phyloP scores from a whole-genome alignment of 495 filamentous ascomycete genomes.

The Hypoxylon fragiforme region DNA sequence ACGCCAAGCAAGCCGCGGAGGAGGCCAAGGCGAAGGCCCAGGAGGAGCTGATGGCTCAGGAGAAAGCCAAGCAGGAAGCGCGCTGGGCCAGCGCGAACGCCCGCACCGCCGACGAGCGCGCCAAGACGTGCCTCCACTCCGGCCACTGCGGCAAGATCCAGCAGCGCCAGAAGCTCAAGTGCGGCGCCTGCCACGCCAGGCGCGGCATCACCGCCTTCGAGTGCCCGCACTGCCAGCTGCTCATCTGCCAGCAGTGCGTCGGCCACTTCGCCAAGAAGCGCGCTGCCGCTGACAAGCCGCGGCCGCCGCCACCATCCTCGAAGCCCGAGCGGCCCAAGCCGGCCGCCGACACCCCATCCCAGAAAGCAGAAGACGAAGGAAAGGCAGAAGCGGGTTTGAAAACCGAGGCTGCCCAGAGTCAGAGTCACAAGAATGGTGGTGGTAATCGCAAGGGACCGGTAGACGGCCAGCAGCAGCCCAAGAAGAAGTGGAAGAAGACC shows the following conservation, averaged over 20 bases:
- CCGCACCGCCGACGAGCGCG: slow-evolving; percentile 20
- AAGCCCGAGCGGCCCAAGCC: background rate
- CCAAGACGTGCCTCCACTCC: slow-evolving; percentile 28
- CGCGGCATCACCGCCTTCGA: slow-evolving; percentile 33
- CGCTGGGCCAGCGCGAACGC: slow-evolving; percentile 21
- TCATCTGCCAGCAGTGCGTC: slow-evolving; percentile 36
- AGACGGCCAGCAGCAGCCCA: too few relatives aligned
- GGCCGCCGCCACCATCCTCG: background rate
- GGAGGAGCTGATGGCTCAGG: background rate
- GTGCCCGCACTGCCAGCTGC: slow-evolving; percentile 33
- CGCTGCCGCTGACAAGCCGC: background rate
- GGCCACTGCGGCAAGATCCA: slow-evolving; percentile 30
- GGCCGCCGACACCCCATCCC: too few relatives aligned
- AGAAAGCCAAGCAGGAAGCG: slow-evolving; percentile 16
- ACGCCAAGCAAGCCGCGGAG: slow-evolving; percentile 1
- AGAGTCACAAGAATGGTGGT: too few relatives aligned
- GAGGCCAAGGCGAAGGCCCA: background rate
- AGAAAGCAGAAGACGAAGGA: background rate
- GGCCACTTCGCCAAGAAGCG: slow-evolving; percentile 20
- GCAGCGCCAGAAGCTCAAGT: slow-evolving; percentile 36
- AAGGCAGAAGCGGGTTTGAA: too few relatives aligned
- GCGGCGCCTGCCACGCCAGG: slow-evolving; percentile 27
- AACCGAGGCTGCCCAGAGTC: too few relatives aligned
- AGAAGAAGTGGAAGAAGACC: too few relatives aligned
- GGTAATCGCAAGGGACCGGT: too few relatives aligned